Conservation (phyloP, 2,329 filamentous ascomycete genomes). For the Trichoderma sp. region DNA sequence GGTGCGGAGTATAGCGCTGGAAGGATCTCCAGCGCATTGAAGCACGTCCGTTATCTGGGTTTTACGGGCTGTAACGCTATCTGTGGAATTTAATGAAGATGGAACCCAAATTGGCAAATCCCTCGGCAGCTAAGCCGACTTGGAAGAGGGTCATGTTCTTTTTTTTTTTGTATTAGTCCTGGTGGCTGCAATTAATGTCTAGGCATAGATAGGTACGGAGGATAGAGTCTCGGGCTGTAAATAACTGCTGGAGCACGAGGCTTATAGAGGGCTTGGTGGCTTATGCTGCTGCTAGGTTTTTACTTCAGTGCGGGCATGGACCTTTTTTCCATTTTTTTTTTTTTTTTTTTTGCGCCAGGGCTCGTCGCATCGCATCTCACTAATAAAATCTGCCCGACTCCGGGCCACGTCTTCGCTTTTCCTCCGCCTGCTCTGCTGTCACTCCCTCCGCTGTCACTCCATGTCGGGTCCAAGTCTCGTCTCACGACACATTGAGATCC, state of each 20-base stretch:
- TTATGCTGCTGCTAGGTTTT: no score
- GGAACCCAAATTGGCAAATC: background rate
- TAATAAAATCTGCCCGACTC: conserved; percentile 3
- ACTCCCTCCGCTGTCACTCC: conserved; percentile 6
- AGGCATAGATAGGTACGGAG: no score
- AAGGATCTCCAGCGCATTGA: background rate
- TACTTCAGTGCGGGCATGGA: background rate
- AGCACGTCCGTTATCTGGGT: background rate
- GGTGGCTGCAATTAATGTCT: background rate
- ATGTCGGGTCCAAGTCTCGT: conserved; percentile 22
- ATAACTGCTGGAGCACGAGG: background rate
- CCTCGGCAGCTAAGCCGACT: background rate
- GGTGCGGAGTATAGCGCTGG: conserved; percentile 8
- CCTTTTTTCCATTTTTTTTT: background rate
- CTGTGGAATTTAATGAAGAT: background rate
- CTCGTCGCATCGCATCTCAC: conserved; percentile 15
- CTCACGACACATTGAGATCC: conserved; percentile 18
- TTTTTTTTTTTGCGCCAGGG: conserved; percentile 8
- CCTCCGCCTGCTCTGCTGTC: background rate
- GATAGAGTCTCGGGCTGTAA: background rate
- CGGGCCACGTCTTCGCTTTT: conserved; percentile 5
- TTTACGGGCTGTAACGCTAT: background rate
- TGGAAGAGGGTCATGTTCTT: background rate
- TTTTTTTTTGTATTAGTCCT: background rate
- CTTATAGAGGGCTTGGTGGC: conserved; percentile 4